Evolutionary conservation across 495 filamentous ascomycete species (phyloP).

Genomic region (Penicillium simplicissimum): DNA sequence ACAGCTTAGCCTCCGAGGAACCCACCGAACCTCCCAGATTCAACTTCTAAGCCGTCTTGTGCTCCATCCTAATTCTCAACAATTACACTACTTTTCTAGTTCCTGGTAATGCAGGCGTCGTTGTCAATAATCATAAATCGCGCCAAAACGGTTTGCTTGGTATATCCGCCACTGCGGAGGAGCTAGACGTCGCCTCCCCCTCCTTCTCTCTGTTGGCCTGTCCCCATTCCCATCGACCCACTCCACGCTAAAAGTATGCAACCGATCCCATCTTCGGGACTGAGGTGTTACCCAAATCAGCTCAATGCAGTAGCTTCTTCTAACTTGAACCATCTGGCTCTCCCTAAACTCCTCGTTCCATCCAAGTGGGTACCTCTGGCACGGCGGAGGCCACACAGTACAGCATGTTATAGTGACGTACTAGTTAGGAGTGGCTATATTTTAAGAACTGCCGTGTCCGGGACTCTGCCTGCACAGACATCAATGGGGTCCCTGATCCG

Average conservation of each 20-base stretch:
- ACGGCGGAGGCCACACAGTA: neutral
- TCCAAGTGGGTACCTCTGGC: constrained; percentile 11
- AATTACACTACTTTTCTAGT: neutral
- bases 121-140: neutral
- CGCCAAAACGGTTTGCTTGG: constrained; percentile 11
- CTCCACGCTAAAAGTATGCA: neutral
- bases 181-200: neutral
- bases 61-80: neutral
- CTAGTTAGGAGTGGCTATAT: too few relatives aligned
- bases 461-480: too few relatives aligned
- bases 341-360: neutral
- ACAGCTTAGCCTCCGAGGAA: constrained; percentile 20
- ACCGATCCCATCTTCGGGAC: neutral
- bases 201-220: neutral
- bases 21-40: constrained; percentile 17
- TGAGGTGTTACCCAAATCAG: neutral
- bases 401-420: neutral
- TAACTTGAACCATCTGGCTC: neutral
- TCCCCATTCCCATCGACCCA: neutral
- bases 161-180: constrained; percentile 14
- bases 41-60: neutral
- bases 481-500: constrained; percentile 10
- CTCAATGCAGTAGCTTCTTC: neutral
- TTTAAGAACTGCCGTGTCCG: neutral
- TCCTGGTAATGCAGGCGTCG: neutral